phyloP scores from a whole-genome alignment of 2,329 filamentous ascomycete genomes.

The Mycosphaerella sp. region DNA sequence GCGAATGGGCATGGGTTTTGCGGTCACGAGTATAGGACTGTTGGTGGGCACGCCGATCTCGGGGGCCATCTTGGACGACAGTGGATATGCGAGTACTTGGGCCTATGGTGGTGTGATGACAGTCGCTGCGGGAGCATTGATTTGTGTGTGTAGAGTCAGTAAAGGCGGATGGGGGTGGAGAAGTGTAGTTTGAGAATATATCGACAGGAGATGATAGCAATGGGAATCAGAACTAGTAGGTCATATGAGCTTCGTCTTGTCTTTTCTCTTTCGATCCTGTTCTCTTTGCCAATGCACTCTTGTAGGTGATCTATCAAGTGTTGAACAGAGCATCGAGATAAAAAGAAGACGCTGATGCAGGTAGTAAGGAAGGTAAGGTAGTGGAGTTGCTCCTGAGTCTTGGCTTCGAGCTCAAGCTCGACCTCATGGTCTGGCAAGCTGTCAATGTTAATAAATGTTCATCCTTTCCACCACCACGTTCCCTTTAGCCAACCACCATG shows the following conservation, averaged over 20 bases:
- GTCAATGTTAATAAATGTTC: neutral
- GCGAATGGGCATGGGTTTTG: constrained; percentile 52
- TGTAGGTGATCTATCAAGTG: too few species aligned
- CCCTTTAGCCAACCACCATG: constrained; percentile 19
- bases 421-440: neutral
- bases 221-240: neutral
- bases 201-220: neutral
- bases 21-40: constrained; percentile 42
- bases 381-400: neutral
- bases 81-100: constrained; percentile 41
- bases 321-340: too few species aligned
- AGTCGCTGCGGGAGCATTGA: constrained; percentile 23
- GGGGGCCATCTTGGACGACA: constrained; percentile 47
- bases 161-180: constrained; percentile 26
- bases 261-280: too few species aligned
- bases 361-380: too few species aligned
- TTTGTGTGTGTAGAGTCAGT: constrained; percentile 23
- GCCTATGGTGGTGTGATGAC: constrained; percentile 37
- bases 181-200: constrained; percentile 13
- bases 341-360: too few species aligned
- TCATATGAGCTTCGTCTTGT: too few species aligned
- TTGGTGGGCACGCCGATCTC: constrained; percentile 52
- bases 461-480: neutral
- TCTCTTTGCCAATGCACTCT: too few species aligned
- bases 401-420: neutral